Conservation (phyloP, 2,329 filamentous ascomycete genomes). For the Microsporum ferrugineum region DNA sequence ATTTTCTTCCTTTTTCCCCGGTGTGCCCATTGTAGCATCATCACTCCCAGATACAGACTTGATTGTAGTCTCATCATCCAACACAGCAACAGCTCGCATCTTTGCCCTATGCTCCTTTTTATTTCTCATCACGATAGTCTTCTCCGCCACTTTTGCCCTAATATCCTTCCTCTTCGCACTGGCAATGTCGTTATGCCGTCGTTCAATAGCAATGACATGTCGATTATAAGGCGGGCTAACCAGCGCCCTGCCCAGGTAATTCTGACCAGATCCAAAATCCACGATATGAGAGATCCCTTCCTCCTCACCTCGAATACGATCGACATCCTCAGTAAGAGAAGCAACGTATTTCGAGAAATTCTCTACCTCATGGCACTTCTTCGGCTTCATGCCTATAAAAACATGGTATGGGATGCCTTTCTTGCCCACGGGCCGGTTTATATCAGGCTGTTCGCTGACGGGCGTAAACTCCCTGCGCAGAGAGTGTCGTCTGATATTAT, state of each 20-base stretch:
- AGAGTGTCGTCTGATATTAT: conserved; percentile 56
- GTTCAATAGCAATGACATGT: conserved; percentile 83
- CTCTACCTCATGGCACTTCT: conserved; percentile 88
- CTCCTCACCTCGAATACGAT: conserved; percentile 29
- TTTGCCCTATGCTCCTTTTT: conserved; percentile 49
- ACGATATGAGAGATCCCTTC: conserved; percentile 67
- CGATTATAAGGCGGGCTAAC: conserved; percentile 77
- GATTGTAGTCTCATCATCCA: background rate
- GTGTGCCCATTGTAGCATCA: background rate
- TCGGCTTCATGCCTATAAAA: conserved; percentile 84
- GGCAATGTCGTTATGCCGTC: conserved; percentile 71
- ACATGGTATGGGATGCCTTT: conserved; percentile 57
- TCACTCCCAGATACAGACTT: background rate
- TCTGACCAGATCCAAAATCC: conserved; percentile 93
- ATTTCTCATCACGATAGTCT: conserved; percentile 63
- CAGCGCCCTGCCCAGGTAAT: conserved; percentile 81
- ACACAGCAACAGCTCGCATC: background rate
- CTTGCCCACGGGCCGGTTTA: conserved; percentile 30
- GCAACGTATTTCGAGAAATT: conserved; percentile 82
- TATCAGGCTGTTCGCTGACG: conserved; percentile 18
- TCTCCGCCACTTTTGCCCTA: conserved; percentile 63
- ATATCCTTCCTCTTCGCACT: conserved; percentile 77
- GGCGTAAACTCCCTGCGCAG: conserved; percentile 51
- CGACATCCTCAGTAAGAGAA: conserved; percentile 48
- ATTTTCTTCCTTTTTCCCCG: background rate